phyloP scores from a whole-genome alignment of 257 asterid species.

The Solanum ahanhuiri region DNA sequence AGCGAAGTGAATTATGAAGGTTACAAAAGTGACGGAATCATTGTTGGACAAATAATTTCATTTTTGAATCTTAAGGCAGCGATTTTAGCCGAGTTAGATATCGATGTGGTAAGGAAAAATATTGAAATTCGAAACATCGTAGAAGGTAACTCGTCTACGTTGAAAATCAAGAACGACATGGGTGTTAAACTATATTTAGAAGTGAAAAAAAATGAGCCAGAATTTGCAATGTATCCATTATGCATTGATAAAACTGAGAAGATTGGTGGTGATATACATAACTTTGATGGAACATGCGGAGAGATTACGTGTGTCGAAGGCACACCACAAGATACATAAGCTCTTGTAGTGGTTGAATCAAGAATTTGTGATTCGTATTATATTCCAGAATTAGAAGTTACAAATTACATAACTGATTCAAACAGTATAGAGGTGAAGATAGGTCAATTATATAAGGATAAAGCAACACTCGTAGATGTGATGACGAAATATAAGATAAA shows the following conservation, averaged over 20 bases:
- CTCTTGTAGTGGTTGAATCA: no score
- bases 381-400: background rate
- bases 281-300: background rate
- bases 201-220: background rate
- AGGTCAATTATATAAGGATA: background rate
- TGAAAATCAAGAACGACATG: background rate
- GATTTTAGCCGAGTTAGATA: no score
- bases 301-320: background rate
- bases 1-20: no score
- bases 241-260: background rate
- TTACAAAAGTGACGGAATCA: no score
- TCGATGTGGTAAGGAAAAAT: background rate
- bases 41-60: no score
- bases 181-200: background rate
- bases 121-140: background rate
- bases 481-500: background rate
- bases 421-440: background rate
- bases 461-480: no score
- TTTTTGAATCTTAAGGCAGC: no score
- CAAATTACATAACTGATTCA: background rate
- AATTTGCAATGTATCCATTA: background rate
- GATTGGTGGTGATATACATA: background rate
- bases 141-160: background rate
- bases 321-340: background rate
- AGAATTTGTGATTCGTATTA: background rate